phyloP scores from a whole-genome alignment of 2,329 filamentous ascomycete genomes.

The Trichoderma sp. region DNA sequence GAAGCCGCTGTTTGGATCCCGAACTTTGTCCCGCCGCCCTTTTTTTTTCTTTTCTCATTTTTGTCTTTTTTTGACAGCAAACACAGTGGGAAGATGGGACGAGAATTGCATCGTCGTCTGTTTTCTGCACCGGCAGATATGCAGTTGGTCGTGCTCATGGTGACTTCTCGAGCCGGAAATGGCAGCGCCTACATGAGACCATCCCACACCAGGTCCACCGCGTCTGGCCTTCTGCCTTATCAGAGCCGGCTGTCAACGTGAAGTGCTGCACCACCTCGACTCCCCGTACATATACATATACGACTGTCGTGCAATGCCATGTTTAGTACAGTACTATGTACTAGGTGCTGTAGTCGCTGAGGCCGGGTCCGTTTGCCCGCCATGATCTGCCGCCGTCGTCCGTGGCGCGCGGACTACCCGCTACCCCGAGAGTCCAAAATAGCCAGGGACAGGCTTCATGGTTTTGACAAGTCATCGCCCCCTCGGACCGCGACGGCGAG shows the following conservation, averaged over 20 bases:
- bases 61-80: neutral
- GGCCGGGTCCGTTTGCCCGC: constrained; percentile 3
- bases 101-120: neutral
- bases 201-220: neutral
- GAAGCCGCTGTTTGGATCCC: neutral
- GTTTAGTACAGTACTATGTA: neutral
- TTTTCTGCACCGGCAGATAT: neutral
- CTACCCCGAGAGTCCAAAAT: neutral
- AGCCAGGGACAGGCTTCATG: neutral
- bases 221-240: neutral
- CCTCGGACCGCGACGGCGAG: neutral
- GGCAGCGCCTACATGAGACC: neutral
- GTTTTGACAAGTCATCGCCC: neutral
- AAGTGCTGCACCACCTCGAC: neutral
- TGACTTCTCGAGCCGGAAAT: neutral
- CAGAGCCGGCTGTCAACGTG: neutral
- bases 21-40: neutral
- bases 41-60: neutral
- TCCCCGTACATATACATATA: constrained; percentile 7
- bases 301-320: constrained; percentile 6
- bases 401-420: constrained; percentile 16
- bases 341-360: neutral
- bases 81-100: neutral
- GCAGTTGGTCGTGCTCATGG: neutral
- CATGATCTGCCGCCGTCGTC: constrained; percentile 17